Evolutionary conservation across 768 basidiomycete species (phyloP), one percentile per base, ranked within the genome.

Genomic region (Suillus subalutaceus): DNA sequence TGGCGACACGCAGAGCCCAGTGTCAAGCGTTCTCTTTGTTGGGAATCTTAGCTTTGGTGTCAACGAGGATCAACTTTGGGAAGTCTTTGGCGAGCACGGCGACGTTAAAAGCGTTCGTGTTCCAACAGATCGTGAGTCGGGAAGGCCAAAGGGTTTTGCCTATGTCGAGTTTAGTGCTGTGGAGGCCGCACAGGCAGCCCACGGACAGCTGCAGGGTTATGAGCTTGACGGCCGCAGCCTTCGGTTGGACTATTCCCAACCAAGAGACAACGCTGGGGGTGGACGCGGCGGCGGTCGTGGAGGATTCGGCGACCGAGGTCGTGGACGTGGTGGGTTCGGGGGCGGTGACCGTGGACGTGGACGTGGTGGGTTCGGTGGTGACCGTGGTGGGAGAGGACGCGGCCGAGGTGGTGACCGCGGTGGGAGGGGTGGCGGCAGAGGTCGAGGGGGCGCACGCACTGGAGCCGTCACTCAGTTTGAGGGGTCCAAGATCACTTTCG

Each of bases 111-210:
- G 82, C 73, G 93, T 98, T 48, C 88, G 96, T 64, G 81, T 99
- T 60, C 95, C 96, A 38, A 97, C 96, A 46, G 96, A 99, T 78
- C 85, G 93, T 70, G 97, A 99, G 60, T 86, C 91, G 8, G 96
- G 95, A 37, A 85, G 83, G 67, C 90, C 93, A 56, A 99, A 98
- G 79, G 97, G 97, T 72, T 99, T 97, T 79, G 97, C 90, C 26
- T 99, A 99, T 79, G 92, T 99, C 74, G 95, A 98, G 78, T 97
- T 96, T 78, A 87, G 90, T 70, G 89, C 90, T 71, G 73, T 94
- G 46, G 92, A 89, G 35, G 80, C 85, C 63, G 93, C 97, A 13
- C 90, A 89, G 80, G 90, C 89, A 74, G 97, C 97, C 3, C 86
- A 88, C 67, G 88, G 85, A 71, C 87, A 85, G 5, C 82, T 86